A percentile compares a stretch with the other conserved stretches of the same genome.
Evolutionary conservation across 164 flowering plant species (phyloP).

Genomic region (Macadamia tetraphylla): DNA sequence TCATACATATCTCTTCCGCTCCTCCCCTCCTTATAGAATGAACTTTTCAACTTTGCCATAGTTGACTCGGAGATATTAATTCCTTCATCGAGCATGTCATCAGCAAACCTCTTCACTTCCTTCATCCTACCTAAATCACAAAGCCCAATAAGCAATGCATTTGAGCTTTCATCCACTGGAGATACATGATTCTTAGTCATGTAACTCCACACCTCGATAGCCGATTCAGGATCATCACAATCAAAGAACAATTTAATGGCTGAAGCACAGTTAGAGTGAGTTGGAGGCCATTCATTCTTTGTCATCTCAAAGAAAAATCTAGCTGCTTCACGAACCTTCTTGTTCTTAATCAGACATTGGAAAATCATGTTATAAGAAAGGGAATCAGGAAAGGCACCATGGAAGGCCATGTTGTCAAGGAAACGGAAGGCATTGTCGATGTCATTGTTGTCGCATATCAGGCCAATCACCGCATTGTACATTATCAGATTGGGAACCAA

Average conservation of each 20-base stretch:
- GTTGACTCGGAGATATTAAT: constrained; percentile 49
- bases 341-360: constrained; percentile 54
- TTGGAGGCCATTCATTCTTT: constrained; percentile 68
- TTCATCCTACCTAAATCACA: constrained; percentile 40
- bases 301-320: constrained; percentile 61
- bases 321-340: constrained; percentile 41
- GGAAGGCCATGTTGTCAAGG: constrained; percentile 60
- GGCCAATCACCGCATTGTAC: constrained; percentile 60
- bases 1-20: constrained; percentile 41
- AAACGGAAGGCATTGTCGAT: constrained; percentile 40
- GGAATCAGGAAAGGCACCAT: constrained; percentile 73
- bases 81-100: constrained; percentile 51
- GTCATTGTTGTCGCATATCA: constrained; percentile 48
- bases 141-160: constrained; percentile 58
- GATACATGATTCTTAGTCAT: constrained; percentile 39
- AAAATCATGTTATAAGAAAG: constrained; percentile 66
- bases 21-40: constrained; percentile 44
- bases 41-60: constrained; percentile 52
- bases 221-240: constrained; percentile 62
- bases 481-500: constrained; percentile 55
- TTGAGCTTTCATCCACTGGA: constrained; percentile 54
- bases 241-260: constrained; percentile 59
- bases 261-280: constrained; percentile 40
- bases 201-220: constrained; percentile 58
- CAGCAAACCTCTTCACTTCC: constrained; percentile 42